These are phyloP conservation scores for Nitzschia sp. DNA, from an alignment of 108 stramenopile genomes.

Conservation along the genomic window DNA sequence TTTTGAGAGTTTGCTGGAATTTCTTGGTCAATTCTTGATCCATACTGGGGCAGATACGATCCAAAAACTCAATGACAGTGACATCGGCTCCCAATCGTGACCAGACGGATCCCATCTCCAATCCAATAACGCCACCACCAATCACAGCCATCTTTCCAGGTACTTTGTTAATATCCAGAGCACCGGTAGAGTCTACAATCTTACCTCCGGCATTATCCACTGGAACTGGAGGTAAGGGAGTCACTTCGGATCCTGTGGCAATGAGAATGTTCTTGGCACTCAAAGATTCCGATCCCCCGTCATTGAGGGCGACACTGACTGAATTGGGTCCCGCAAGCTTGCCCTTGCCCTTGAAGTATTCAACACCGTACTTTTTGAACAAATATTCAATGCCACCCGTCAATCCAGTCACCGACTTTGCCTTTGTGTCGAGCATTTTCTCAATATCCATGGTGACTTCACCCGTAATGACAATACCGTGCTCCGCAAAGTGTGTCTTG, in stretches of 20 bases:
- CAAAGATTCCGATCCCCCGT: conserved; percentile 78
- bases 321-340: conserved; percentile 83
- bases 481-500: conserved; percentile 92
- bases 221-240: conserved; percentile 97
- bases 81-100: conserved; percentile 94
- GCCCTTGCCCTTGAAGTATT: conserved; percentile 96
- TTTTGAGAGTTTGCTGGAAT: conserved; percentile 95
- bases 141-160: conserved; percentile 95
- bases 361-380: conserved; percentile 98
- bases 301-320: conserved; percentile 84
- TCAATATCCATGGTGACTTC: conserved; percentile 89
- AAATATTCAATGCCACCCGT: conserved; percentile 99
- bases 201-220: conserved; percentile 96
- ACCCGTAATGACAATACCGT: conserved; percentile 83
- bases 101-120: conserved; percentile 99
- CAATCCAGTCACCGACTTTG: conserved; percentile 91
- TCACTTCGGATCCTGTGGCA: conserved; percentile 97
- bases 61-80: conserved; percentile 98
- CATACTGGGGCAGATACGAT: conserved; percentile 93
- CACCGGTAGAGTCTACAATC: conserved; percentile 99
- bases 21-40: conserved; percentile 95
- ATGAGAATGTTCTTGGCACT: conserved; percentile 97
- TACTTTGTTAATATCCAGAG: conserved; percentile 88
- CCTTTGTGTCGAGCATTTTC: conserved; percentile 93
- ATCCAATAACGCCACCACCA: conserved; percentile 98